phyloP scores from a whole-genome alignment of 345 rosid species.

The Hibiscus trionum region DNA sequence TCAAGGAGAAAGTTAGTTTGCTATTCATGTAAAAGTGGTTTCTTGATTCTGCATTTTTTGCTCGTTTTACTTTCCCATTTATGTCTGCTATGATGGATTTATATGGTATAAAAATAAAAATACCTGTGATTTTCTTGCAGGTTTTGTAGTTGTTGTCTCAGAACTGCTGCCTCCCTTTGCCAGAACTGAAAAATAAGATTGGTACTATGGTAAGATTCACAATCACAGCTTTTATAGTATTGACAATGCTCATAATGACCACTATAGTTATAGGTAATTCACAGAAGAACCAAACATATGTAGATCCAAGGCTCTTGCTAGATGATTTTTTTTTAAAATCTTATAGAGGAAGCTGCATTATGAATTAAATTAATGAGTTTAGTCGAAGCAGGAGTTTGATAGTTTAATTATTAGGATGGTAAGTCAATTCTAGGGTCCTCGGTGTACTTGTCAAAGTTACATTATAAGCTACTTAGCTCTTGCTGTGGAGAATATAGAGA shows the following conservation, averaged over 20 bases:
- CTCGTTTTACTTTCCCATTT: background rate
- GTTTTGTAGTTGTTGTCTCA: constrained; percentile 65
- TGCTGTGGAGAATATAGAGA: background rate
- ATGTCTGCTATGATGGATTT: background rate
- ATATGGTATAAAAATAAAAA: constrained; percentile 8
- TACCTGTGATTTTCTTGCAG: constrained; percentile 83
- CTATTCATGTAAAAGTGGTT: background rate
- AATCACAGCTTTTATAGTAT: background rate
- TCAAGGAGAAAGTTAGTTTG: background rate
- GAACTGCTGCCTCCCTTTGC: constrained; percentile 70
- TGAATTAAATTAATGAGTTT: background rate
- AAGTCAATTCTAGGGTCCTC: background rate
- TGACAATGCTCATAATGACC: background rate
- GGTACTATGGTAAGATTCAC: background rate
- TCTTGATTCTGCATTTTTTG: background rate
- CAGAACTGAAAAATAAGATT: constrained; percentile 50
- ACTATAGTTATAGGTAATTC: background rate
- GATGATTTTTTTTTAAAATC: background rate
- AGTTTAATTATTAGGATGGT: background rate
- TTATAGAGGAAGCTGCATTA: background rate
- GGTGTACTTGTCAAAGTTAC: background rate
- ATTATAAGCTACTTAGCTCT: background rate
- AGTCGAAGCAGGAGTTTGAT: background rate
- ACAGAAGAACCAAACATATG: background rate
- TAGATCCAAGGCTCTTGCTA: background rate